Conservation (phyloP, 768 basidiomycete genomes). For the Hydnomerulius pinastri region DNA sequence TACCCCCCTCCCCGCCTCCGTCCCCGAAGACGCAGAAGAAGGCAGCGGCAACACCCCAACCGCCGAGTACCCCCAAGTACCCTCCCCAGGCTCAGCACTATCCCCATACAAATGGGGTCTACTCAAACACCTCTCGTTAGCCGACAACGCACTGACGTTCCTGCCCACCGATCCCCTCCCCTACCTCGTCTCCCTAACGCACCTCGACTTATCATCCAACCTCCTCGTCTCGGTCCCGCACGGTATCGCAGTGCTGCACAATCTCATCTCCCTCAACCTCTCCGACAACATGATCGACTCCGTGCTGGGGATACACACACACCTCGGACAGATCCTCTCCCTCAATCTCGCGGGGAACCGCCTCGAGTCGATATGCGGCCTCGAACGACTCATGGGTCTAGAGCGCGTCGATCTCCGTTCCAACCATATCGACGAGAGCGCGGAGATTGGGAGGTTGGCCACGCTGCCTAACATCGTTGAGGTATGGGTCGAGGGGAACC, state of each 20-base stretch:
- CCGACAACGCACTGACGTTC: conserved; percentile 82
- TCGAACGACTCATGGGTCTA: conserved; percentile 85
- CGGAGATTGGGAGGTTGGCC: conserved; percentile 83
- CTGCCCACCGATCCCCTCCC: conserved; percentile 67
- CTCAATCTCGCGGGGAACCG: conserved; percentile 87
- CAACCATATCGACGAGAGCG: conserved; percentile 80
- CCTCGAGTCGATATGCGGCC: conserved; percentile 91
- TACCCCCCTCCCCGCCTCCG: conserved; percentile 56
- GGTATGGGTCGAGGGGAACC: conserved; percentile 86
- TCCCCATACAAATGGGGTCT: conserved; percentile 72
- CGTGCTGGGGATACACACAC: conserved; percentile 82
- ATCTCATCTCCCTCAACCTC: conserved; percentile 90
- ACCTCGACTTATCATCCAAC: conserved; percentile 90
- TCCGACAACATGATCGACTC: conserved; percentile 98
- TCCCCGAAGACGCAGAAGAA: conserved; percentile 51
- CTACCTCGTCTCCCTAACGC: conserved; percentile 71
- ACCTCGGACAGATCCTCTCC: conserved; percentile 72
- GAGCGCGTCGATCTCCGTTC: conserved; percentile 82
- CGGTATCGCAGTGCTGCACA: conserved; percentile 71
- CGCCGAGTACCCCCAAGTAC: conserved; percentile 19
- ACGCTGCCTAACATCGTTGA: conserved; percentile 77
- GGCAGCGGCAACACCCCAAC: background rate
- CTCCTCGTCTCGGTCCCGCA: conserved; percentile 86
- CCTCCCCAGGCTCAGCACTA: conserved; percentile 40
- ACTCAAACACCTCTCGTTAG: conserved; percentile 72